phyloP scores from a whole-genome alignment of 2,329 filamentous ascomycete species.

The Fusarium tupiense region DNA sequence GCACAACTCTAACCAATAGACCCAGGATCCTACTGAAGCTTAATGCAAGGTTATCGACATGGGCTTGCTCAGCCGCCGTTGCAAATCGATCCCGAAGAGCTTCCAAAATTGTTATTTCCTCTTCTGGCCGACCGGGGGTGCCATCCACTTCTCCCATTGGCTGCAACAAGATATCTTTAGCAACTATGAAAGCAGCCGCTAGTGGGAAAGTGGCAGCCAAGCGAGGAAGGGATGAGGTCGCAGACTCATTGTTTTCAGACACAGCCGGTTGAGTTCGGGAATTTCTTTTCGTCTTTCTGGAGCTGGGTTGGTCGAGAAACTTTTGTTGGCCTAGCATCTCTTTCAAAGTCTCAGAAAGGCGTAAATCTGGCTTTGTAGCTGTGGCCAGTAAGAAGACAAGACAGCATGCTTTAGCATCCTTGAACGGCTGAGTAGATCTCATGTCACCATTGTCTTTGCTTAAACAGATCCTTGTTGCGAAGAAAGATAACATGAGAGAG shows the following conservation, averaged over 20 bases:
- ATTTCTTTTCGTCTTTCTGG: background rate
- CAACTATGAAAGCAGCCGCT: conserved; percentile 36
- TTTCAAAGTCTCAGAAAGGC: conserved; percentile 22
- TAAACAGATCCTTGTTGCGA: conserved; percentile 38
- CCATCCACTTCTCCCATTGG: conserved; percentile 27
- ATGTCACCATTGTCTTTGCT: conserved; percentile 7
- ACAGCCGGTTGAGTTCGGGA: background rate
- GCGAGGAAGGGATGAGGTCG: conserved; percentile 22
- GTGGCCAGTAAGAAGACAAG: conserved; percentile 38
- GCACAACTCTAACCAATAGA: conserved; percentile 27
- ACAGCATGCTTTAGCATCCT: conserved; percentile 40
- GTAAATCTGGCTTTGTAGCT: conserved; percentile 18
- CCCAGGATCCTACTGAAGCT: conserved; percentile 35
- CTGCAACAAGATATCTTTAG: conserved; percentile 21
- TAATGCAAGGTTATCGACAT: conserved; percentile 30
- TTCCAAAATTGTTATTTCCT: conserved; percentile 41
- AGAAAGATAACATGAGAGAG: conserved; percentile 32
- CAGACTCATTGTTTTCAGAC: conserved; percentile 14
- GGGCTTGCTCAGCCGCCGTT: conserved; percentile 26
- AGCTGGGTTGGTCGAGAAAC: background rate
- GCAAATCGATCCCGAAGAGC: conserved; percentile 36
- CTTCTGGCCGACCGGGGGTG: conserved; percentile 25
- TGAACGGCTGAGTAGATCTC: conserved; percentile 3
- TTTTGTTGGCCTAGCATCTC: conserved; percentile 19
- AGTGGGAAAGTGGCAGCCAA: conserved; percentile 37